Evolutionary conservation across 2,329 filamentous ascomycete species (phyloP).

Genomic region (Trichoderma koningii): DNA sequence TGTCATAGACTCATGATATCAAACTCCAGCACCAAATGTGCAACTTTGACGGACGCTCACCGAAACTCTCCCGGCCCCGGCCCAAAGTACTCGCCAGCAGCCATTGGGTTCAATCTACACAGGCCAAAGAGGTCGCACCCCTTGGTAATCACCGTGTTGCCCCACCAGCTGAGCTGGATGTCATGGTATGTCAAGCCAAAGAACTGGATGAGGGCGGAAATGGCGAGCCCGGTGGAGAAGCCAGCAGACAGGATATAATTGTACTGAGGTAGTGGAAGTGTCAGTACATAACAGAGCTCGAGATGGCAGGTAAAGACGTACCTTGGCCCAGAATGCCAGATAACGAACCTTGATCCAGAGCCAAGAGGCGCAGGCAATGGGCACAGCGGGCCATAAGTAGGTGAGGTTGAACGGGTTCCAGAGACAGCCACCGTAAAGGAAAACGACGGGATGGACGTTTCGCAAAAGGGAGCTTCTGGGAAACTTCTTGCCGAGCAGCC

Average conservation of each 20-base stretch:
- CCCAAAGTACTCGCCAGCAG: conserved; percentile 36
- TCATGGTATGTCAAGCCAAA: conserved; percentile 47
- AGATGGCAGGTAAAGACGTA: background rate
- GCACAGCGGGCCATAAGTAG: conserved; percentile 51
- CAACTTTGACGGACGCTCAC: background rate
- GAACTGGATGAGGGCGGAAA: conserved; percentile 47
- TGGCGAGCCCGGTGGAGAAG: conserved; percentile 45
- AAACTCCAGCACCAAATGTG: too few species aligned
- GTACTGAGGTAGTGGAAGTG: conserved; percentile 26
- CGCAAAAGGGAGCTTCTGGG: conserved; percentile 39
- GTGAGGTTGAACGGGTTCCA: conserved; percentile 50
- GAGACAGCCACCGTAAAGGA: conserved; percentile 44
- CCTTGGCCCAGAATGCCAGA: conserved; percentile 52
- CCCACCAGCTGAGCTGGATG: conserved; percentile 45
- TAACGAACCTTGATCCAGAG: conserved; percentile 49
- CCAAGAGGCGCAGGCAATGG: conserved; percentile 52
- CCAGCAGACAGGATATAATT: conserved; percentile 48
- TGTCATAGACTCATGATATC: too few species aligned
- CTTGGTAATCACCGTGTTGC: conserved; percentile 38
- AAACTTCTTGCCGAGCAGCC: conserved; percentile 39
- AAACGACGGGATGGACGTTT: conserved; percentile 47
- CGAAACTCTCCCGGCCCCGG: conserved; percentile 29
- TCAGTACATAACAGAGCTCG: background rate
- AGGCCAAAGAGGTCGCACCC: conserved; percentile 46
- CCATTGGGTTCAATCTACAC: conserved; percentile 25